Evolutionary conservation across 768 basidiomycete genomes (phyloP).

Genomic region (Tulasnella sp.): DNA sequence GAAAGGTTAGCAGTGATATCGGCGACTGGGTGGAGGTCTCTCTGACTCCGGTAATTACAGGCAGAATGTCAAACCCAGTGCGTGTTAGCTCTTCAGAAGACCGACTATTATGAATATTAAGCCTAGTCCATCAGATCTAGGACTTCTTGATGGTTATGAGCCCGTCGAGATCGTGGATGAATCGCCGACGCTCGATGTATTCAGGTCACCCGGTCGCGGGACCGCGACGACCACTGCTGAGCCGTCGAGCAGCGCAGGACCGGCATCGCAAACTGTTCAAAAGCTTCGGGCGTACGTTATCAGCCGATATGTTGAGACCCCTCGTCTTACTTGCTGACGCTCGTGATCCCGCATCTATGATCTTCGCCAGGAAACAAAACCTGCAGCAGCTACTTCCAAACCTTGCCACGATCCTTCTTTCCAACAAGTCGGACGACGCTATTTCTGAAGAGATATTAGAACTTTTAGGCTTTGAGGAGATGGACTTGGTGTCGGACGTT

Average conservation of each 20-base stretch:
- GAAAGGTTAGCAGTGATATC: background rate
- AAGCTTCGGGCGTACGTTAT: slow-evolving; percentile 5
- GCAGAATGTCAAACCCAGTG: background rate
- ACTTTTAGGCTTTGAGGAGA: slow-evolving; percentile 72
- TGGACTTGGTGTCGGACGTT: slow-evolving; percentile 69
- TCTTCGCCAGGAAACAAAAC: background rate
- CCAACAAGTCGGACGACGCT: slow-evolving; percentile 43
- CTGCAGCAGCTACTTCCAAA: background rate
- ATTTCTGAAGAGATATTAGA: slow-evolving; percentile 75
- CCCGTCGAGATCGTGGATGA: background rate
- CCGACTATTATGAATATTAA: background rate
- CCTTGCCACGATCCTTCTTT: background rate
- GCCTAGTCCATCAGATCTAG: background rate
- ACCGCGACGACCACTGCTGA: background rate
- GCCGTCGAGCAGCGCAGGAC: background rate
- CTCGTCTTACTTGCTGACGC: too few relatives aligned
- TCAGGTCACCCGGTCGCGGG: background rate
- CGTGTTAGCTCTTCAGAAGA: background rate
- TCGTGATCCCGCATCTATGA: background rate
- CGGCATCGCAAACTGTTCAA: background rate
- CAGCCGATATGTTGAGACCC: background rate
- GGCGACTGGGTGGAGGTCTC: background rate
- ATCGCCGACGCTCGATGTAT: background rate
- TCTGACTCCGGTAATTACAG: background rate
- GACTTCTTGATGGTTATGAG: background rate